Percentiles rank a stretch among this genome's conserved stretches.
phyloP scores from a whole-genome alignment of 768 basidiomycete genomes.

The Hericium alpestre region DNA sequence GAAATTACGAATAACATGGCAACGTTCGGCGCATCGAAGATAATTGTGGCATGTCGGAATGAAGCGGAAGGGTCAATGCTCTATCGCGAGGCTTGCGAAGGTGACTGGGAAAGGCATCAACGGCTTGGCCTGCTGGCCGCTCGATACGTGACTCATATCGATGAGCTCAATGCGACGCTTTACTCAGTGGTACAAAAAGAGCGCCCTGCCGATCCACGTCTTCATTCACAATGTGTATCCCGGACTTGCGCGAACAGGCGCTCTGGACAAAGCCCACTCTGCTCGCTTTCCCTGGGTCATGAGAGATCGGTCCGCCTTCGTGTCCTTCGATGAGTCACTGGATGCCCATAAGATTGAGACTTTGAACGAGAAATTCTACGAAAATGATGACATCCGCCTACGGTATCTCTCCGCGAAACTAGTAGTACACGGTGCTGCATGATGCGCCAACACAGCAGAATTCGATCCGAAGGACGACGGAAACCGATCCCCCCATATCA shows the following conservation, averaged over 20 bases:
- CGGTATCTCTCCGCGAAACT: background rate
- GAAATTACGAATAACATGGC: background rate
- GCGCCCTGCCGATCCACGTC: background rate
- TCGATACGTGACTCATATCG: background rate
- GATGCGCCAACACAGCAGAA: no score
- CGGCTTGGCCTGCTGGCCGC: background rate
- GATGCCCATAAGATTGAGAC: background rate
- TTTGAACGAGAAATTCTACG: background rate
- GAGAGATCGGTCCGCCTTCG: background rate
- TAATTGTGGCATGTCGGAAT: background rate
- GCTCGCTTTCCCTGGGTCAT: background rate
- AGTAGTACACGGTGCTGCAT: no score
- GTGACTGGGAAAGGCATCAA: background rate
- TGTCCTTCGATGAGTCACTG: background rate
- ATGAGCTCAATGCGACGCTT: background rate
- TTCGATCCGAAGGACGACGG: no score
- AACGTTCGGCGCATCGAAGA: background rate
- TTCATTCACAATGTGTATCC: background rate
- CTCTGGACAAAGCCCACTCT: background rate
- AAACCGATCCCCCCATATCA: no score
- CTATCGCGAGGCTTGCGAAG: background rate
- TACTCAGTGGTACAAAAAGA: background rate
- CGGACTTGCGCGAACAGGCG: background rate
- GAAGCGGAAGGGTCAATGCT: background rate
- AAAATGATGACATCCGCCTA: background rate